Conservation (phyloP, 768 basidiomycete genomes). For the Panellus pusillus region DNA sequence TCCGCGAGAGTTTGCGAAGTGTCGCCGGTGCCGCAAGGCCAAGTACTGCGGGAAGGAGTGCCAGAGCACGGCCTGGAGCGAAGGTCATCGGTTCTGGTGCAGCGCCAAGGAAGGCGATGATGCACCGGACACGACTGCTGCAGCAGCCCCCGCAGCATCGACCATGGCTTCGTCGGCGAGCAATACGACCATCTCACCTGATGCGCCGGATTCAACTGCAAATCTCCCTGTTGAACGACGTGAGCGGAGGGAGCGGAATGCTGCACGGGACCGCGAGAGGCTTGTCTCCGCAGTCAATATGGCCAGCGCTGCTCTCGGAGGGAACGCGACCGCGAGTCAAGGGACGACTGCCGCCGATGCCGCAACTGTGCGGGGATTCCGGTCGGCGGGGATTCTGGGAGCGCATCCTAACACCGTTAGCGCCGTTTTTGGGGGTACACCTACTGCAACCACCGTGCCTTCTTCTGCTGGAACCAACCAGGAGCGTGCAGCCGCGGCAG, state of each 20-base stretch:
- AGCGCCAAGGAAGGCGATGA: constrained; percentile 60
- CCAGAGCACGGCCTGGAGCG: constrained; percentile 94
- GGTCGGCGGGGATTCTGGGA: constrained; percentile 9
- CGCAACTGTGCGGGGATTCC: constrained; percentile 17
- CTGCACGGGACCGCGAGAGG: constrained; percentile 16
- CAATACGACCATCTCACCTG: constrained; percentile 11
- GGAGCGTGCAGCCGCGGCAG: constrained; percentile 1
- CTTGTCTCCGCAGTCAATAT: constrained; percentile 2
- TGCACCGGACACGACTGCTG: constrained; percentile 14
- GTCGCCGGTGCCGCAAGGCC: constrained; percentile 91
- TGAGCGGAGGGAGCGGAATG: constrained; percentile 20
- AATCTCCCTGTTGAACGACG: constrained; percentile 12
- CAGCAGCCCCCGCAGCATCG: constrained; percentile 9
- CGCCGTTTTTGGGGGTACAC: constrained; percentile 13
- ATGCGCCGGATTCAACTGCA: constrained; percentile 8
- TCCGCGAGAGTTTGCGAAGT: constrained; percentile 96
- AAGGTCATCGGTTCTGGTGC: constrained; percentile 96
- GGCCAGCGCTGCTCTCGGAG: constrained; percentile 5
- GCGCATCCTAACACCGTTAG: constrained; percentile 14
- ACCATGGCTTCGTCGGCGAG: constrained; percentile 13
- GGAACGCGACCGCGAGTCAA: neutral
- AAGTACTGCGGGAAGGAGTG: constrained; percentile 99
- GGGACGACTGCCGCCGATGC: constrained; percentile 15
- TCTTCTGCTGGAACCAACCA: constrained; percentile 9
- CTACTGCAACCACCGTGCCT: neutral